Base-by-base conservation (phyloP, 768 basidiomycete species). In the Termitomyces sp. region DNA sequence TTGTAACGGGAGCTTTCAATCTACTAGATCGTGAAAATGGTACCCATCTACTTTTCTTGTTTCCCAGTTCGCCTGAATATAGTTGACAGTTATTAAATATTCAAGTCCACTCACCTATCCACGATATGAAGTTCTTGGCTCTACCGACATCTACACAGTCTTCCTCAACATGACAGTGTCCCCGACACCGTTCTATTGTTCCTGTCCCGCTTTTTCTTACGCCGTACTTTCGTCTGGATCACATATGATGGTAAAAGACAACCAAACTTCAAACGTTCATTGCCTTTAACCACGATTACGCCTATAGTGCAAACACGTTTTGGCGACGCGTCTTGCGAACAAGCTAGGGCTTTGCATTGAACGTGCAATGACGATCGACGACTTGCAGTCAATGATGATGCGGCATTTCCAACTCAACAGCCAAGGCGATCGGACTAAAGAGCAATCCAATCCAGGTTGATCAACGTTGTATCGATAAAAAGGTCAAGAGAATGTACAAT, bases 261-360 rank as follows among this genome's bases (percentile, higher is more conserved):
- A 6, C 20, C 20, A 40, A 40, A n/a, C 13, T 1, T 11, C 7
- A 48, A 32, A n/a, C 22, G 9, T 12, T 16, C 3, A 31, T 5
- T 12, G 12, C 11, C 29, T 45, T 12, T 31, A 3, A 31, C 22
- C n/a, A 46, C 29, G 45, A 33, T 33, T 22, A 36, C 23, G 59
- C 45, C 39, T 10, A 13, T 58, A 92, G 91, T 93, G 91, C 64
- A 92, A 93, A 65, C 91, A 93, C 66, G 67, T 89, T 3, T 74
- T 93, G 23, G 91, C 90, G 3, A 76, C 80, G 12, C 70, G 76
- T 13, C 70, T 93, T 13, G 86, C 87, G 2, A 68, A 79, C 25
- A 79, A 76, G 49, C 66, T 89, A 47, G 71, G 71, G 3, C 74
- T 73, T 51, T 83, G 75, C 56, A 61, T 81, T 35, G 77, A 85